Evolutionary conservation across 108 stramenopile species (phyloP).

Genomic region (Mediolabrus comicus): DNA sequence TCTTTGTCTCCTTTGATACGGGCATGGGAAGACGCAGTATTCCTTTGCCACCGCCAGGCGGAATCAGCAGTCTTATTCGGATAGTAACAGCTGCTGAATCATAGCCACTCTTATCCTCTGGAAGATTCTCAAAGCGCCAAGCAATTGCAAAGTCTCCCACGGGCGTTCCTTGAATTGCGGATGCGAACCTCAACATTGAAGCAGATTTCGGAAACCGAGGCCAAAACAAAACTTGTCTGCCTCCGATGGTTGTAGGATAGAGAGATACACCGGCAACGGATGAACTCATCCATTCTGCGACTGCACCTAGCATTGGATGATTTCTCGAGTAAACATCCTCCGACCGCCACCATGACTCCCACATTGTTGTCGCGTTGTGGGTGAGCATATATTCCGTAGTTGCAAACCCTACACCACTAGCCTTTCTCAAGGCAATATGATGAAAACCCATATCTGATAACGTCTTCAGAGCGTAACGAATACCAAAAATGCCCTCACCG

Average conservation of each 20-base stretch:
- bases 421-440: slow-evolving; percentile 32
- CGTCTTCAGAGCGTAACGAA: slow-evolving; percentile 34
- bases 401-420: slow-evolving; percentile 19
- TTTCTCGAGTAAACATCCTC: slow-evolving; percentile 46
- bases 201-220: slow-evolving; percentile 39
- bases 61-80: slow-evolving; percentile 24
- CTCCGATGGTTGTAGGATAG: slow-evolving; percentile 27
- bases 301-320: slow-evolving; percentile 54
- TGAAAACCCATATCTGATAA: slow-evolving; percentile 36
- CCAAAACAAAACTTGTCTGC: slow-evolving; percentile 30
- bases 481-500: slow-evolving; percentile 37
- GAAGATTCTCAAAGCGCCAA: slow-evolving; percentile 39
- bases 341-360: slow-evolving; percentile 51
- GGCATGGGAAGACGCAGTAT: slow-evolving; percentile 18
- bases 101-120: slow-evolving; percentile 6
- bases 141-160: slow-evolving; percentile 37
- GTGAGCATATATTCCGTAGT: slow-evolving; percentile 49
- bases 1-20: slow-evolving; percentile 4
- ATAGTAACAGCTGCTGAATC: slow-evolving; percentile 29
- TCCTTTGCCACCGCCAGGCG: slow-evolving; percentile 22
- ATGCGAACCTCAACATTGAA: slow-evolving; percentile 21
- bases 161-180: slow-evolving; percentile 20
- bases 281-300: slow-evolving; percentile 47
- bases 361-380: slow-evolving; percentile 55
- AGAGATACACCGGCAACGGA: slow-evolving; percentile 40